These are phyloP conservation scores for Cochlearia excelsa DNA, from an alignment of 345 rosid genomes.

Conservation along the genomic window DNA sequence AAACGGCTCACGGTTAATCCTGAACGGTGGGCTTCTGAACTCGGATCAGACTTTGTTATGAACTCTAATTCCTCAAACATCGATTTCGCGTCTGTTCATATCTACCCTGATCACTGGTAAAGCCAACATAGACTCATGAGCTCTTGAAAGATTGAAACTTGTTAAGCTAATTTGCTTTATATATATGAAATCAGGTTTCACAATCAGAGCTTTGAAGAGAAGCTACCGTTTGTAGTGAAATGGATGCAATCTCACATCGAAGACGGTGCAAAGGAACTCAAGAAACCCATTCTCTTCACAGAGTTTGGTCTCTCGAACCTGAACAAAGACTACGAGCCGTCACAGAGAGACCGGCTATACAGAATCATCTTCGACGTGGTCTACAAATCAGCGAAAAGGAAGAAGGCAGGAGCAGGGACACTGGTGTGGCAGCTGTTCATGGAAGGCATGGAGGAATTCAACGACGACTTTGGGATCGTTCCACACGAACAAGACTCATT, in stretches of 20 bases:
- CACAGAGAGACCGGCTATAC: conserved; percentile 53
- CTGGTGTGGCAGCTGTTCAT: conserved; percentile 80
- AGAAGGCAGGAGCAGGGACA: conserved; percentile 67
- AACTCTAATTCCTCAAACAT: conserved; percentile 50
- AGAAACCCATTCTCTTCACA: conserved; percentile 66
- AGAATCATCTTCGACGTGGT: conserved; percentile 47
- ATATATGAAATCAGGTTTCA: conserved; percentile 43
- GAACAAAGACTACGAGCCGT: conserved; percentile 56
- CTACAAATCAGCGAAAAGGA: conserved; percentile 57
- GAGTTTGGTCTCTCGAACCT: conserved; percentile 74
- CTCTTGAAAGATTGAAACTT: conserved; percentile 1
- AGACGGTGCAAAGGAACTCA: conserved; percentile 60
- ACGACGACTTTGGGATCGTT: conserved; percentile 76
- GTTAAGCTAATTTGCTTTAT: background rate
- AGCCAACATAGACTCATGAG: conserved; percentile 5
- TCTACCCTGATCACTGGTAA: conserved; percentile 83
- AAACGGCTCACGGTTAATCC: conserved; percentile 70
- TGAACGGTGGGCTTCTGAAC: conserved; percentile 61
- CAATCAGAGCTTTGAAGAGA: conserved; percentile 53
- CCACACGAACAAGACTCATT: conserved; percentile 64
- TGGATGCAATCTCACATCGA: conserved; percentile 82
- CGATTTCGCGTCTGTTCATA: conserved; percentile 80
- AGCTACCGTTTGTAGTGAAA: conserved; percentile 50
- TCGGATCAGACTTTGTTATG: conserved; percentile 73
- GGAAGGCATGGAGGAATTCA: conserved; percentile 83